A percentile compares a stretch with the other conserved stretches of the same genome.
Conservation (phyloP, 768 basidiomycete species). For the Suillus lakei region DNA sequence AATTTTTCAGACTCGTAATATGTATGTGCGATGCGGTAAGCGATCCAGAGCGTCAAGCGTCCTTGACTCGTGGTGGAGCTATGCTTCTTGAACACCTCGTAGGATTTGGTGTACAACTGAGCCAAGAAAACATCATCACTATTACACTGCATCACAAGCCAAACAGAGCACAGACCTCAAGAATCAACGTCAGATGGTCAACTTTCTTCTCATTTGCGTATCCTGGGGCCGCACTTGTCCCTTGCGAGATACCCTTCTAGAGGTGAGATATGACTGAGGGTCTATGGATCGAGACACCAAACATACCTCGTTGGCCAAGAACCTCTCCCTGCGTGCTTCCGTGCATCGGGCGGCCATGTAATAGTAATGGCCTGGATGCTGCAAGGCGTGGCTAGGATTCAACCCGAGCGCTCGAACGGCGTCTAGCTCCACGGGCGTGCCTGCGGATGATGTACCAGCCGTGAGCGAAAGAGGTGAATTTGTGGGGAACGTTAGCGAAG, state of each 20-base stretch:
- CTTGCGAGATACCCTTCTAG: slow-evolving; percentile 34
- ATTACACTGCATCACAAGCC: not conserved
- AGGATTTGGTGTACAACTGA: slow-evolving; percentile 92
- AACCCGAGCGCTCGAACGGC: slow-evolving; percentile 65
- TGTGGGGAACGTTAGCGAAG: slow-evolving; percentile 64
- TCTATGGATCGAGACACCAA: not conserved
- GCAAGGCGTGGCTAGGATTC: slow-evolving; percentile 82
- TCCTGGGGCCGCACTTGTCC: slow-evolving; percentile 59
- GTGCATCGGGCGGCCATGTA: slow-evolving; percentile 90
- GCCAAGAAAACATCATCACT: slow-evolving; percentile 8
- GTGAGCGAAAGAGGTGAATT: slow-evolving; percentile 49
- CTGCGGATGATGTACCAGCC: slow-evolving; percentile 29
- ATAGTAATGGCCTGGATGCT: slow-evolving; percentile 87
- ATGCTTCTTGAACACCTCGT: slow-evolving; percentile 90
- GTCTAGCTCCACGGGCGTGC: slow-evolving; percentile 53
- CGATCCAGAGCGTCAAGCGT: slow-evolving; percentile 88
- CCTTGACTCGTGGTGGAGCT: slow-evolving; percentile 60
- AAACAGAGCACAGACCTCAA: slow-evolving; percentile 63
- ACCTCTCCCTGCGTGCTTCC: slow-evolving; percentile 73
- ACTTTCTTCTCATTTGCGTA: slow-evolving; percentile 91
- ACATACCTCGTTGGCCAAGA: slow-evolving; percentile 62
- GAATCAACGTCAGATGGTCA: slow-evolving; percentile 79
- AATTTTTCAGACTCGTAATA: slow-evolving; percentile 82
- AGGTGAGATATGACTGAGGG: not conserved
- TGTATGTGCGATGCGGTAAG: slow-evolving; percentile 86